Evolutionary conservation across 2,329 filamentous ascomycete genomes (phyloP).

Genomic region (Diaporthe citrichinensis): DNA sequence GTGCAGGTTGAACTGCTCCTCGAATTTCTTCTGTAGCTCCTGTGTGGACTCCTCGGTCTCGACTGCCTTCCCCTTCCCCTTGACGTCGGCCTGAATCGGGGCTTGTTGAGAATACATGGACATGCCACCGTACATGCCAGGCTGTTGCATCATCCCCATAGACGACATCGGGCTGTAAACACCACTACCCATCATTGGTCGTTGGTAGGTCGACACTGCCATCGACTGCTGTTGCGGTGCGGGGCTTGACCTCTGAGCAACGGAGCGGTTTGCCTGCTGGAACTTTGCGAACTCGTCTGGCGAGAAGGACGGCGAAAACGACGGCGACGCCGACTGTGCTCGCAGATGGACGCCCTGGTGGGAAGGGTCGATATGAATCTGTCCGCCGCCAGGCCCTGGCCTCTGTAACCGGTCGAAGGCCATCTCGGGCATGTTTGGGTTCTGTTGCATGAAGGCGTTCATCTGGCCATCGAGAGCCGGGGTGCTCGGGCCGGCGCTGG

Average conservation of each 20-base stretch:
- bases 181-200: conserved; percentile 72
- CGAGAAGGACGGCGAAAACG: conserved; percentile 77
- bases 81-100: conserved; percentile 59
- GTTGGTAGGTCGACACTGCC: conserved; percentile 60
- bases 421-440: conserved; percentile 70
- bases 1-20: conserved; percentile 58
- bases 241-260: conserved; percentile 67
- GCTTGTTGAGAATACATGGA: conserved; percentile 60
- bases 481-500: conserved; percentile 34
- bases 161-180: conserved; percentile 47
- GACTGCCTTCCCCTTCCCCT: conserved; percentile 93
- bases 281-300: conserved; percentile 91
- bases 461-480: conserved; percentile 68
- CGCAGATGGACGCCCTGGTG: conserved; percentile 66
- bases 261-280: conserved; percentile 76
- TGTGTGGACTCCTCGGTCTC: conserved; percentile 86
- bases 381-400: conserved; percentile 48
- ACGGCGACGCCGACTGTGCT: conserved; percentile 68
- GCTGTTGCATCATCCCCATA: conserved; percentile 69
- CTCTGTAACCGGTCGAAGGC: conserved; percentile 59
- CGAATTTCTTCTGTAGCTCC: conserved; percentile 63
- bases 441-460: conserved; percentile 91
- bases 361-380: conserved; percentile 61
- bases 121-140: conserved; percentile 68
- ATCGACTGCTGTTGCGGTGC: conserved; percentile 69